A percentile compares a stretch with the other conserved stretches of the same genome.
These are phyloP conservation scores for Ophiostoma ulmi DNA, from an alignment of 2,329 filamentous ascomycete genomes.

Conservation along the genomic window DNA sequence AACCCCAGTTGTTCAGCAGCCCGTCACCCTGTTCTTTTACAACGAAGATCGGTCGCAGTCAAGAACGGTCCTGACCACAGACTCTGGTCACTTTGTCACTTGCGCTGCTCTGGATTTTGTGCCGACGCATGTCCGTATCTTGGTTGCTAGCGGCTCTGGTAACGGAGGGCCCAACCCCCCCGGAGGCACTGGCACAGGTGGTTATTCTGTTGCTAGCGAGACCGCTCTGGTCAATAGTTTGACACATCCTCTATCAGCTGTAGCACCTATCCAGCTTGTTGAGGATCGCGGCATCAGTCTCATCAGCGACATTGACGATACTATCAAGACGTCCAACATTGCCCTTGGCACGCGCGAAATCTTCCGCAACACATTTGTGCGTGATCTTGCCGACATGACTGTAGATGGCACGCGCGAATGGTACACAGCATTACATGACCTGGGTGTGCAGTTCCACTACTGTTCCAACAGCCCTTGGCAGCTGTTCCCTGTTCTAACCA, in stretches of 20 bases:
- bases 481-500: constrained; percentile 81
- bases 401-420: constrained; percentile 85
- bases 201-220: constrained; percentile 13
- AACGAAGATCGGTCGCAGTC: constrained; percentile 79
- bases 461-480: constrained; percentile 99
- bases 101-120: constrained; percentile 81
- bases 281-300: constrained; percentile 77
- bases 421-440: constrained; percentile 71
- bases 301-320: constrained; percentile 97
- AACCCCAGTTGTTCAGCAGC: constrained; percentile 67
- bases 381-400: constrained; percentile 73
- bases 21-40: constrained; percentile 93
- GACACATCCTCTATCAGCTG: constrained; percentile 69
- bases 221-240: constrained; percentile 20
- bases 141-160: constrained; percentile 54
- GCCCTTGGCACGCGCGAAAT: constrained; percentile 83
- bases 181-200: neutral
- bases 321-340: constrained; percentile 92
- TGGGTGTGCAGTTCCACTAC: constrained; percentile 89
- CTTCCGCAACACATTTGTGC: constrained; percentile 91
- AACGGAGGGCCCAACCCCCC: neutral
- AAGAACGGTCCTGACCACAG: constrained; percentile 76
- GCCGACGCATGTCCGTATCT: constrained; percentile 79
- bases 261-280: constrained; percentile 70
- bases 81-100: constrained; percentile 80